Conservation (phyloP, 2,329 filamentous ascomycete species). For the Fusarium illudens region DNA sequence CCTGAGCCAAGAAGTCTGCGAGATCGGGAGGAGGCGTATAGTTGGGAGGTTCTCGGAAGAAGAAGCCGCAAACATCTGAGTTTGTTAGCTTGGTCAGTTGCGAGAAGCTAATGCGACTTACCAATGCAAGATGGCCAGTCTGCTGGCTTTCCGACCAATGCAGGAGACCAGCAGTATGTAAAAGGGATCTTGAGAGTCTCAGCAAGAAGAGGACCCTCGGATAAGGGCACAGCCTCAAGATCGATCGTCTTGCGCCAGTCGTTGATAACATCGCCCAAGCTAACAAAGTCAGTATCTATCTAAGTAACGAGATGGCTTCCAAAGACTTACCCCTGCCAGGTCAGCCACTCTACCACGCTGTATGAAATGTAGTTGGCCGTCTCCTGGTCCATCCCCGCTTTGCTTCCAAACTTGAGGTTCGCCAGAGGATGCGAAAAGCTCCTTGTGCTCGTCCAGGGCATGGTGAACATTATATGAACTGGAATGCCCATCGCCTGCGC, state of each 20-base stretch:
- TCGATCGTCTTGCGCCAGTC: slow-evolving; percentile 25
- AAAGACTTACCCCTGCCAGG: slow-evolving; percentile 69
- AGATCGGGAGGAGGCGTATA: slow-evolving; percentile 66
- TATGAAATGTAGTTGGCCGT: slow-evolving; percentile 76
- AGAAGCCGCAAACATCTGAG: slow-evolving; percentile 65
- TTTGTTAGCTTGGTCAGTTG: neutral
- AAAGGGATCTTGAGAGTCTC: slow-evolving; percentile 74
- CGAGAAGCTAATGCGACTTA: slow-evolving; percentile 27
- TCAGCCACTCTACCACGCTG: slow-evolving; percentile 76
- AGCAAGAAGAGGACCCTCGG: slow-evolving; percentile 76
- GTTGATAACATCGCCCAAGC: slow-evolving; percentile 34
- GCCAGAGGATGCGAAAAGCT: slow-evolving; percentile 77
- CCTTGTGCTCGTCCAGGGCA: slow-evolving; percentile 80
- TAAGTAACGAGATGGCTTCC: neutral
- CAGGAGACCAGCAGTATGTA: slow-evolving; percentile 81
- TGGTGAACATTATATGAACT: slow-evolving; percentile 62
- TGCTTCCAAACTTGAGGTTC: slow-evolving; percentile 64
- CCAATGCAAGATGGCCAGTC: slow-evolving; percentile 72
- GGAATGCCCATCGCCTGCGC: slow-evolving; percentile 55
- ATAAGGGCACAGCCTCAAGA: slow-evolving; percentile 39
- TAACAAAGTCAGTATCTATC: slow-evolving; percentile 4
- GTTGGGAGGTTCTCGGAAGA: slow-evolving; percentile 64
- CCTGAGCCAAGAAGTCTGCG: slow-evolving; percentile 63
- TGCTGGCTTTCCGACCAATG: slow-evolving; percentile 70
- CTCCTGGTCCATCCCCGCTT: slow-evolving; percentile 57